A percentile compares a stretch with the other conserved stretches of the same genome.
phyloP scores from a whole-genome alignment of 1,139 yeast genomes.

The Candida sp. region DNA sequence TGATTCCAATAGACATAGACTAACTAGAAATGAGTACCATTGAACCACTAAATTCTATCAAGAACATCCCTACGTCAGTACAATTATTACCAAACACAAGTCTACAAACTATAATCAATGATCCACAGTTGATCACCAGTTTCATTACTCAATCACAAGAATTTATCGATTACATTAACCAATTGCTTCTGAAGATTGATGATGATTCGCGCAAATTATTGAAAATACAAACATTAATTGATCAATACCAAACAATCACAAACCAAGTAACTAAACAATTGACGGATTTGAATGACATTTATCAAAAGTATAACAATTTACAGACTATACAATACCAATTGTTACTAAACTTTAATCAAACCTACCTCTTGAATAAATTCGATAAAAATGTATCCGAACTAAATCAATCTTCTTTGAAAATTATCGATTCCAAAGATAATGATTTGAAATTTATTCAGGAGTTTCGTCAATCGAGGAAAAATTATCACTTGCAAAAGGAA shows the following conservation, averaged over 20 bases:
- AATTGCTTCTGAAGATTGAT: constrained; percentile 15
- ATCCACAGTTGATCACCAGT: constrained; percentile 29
- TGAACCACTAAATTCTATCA: neutral
- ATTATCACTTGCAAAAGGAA: constrained; percentile 55
- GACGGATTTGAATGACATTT: constrained; percentile 19
- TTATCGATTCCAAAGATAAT: constrained; percentile 11
- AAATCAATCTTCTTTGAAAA: constrained; percentile 19
- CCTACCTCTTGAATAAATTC: constrained; percentile 25
- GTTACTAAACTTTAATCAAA: constrained; percentile 35
- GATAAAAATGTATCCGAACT: constrained; percentile 20
- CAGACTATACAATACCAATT: constrained; percentile 42
- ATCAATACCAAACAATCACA: constrained; percentile 23
- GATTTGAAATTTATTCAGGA: constrained; percentile 33
- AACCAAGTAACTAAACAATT: constrained; percentile 24
- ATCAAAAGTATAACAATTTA: constrained; percentile 30
- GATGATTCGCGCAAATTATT: constrained; percentile 20
- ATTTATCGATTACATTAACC: constrained; percentile 17
- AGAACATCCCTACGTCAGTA: constrained; percentile 17
- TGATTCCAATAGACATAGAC: neutral
- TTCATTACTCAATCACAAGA: constrained; percentile 22
- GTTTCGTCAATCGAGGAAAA: constrained; percentile 45
- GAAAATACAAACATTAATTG: constrained; percentile 19
- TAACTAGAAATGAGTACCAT: neutral
- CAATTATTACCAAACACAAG: constrained; percentile 25
- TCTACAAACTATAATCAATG: constrained; percentile 23